Percentiles rank a stretch among this genome's conserved stretches.
These are phyloP conservation scores for Apophysomyces trapeziformis DNA, from an alignment of 371 early-diverging fungal genomes.

Conservation along the genomic window DNA sequence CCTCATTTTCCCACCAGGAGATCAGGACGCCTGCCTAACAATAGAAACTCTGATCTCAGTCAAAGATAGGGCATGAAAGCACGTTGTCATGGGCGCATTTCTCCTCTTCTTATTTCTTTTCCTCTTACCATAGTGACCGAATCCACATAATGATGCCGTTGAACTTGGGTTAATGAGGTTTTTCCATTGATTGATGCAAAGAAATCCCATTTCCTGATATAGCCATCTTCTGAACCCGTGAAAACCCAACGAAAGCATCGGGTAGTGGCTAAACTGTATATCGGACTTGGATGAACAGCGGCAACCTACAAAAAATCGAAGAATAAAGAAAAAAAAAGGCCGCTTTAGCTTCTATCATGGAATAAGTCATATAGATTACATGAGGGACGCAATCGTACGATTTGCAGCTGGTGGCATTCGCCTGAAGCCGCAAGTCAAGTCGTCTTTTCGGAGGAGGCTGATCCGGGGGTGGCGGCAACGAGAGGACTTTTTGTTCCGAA, in stretches of 20 bases:
- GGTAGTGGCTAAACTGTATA: conserved; percentile 79
- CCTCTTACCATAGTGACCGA: conserved; percentile 77
- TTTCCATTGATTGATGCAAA: conserved; percentile 87
- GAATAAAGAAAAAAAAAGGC: neutral
- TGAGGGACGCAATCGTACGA: conserved; percentile 62
- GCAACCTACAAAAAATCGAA: conserved; percentile 53
- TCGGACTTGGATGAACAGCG: conserved; percentile 76
- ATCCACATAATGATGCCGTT: conserved; percentile 85
- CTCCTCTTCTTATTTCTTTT: neutral
- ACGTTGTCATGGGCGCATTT: neutral
- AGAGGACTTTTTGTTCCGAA: conserved; percentile 8
- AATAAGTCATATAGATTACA: conserved; percentile 25
- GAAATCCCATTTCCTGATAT: conserved; percentile 93
- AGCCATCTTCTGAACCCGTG: conserved; percentile 93
- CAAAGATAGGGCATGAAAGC: neutral
- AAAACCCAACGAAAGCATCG: conserved; percentile 90
- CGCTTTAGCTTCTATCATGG: neutral
- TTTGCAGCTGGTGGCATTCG: conserved; percentile 45
- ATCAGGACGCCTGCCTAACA: conserved; percentile 77
- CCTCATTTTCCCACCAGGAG: conserved; percentile 95
- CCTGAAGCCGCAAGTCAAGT: conserved; percentile 41
- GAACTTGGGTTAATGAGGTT: conserved; percentile 78
- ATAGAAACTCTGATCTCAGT: conserved; percentile 5
- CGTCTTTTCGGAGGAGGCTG: conserved; percentile 33
- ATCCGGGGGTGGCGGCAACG: conserved; percentile 20